phyloP scores from a whole-genome alignment of 768 basidiomycete species.

The Cubamyces lactineus region DNA sequence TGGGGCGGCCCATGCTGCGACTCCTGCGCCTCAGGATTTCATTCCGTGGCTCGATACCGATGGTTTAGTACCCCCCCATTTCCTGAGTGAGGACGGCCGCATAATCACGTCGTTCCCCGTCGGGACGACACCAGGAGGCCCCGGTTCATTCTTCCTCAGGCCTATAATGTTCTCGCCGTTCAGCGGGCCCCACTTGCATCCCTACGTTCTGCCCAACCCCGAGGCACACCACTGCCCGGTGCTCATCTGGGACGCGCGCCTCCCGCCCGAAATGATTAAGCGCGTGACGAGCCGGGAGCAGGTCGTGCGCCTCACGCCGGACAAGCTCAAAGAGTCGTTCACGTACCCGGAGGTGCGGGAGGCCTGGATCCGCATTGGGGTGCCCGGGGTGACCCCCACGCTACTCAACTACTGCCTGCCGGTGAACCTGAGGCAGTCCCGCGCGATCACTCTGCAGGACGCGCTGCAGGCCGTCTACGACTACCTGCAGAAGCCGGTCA shows the following conservation, averaged over 20 bases:
- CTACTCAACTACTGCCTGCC: slow-evolving; percentile 47
- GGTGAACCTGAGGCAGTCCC: slow-evolving; percentile 38
- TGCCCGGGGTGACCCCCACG: slow-evolving; percentile 26
- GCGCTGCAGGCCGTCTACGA: slow-evolving; percentile 52
- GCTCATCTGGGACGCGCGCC: slow-evolving; percentile 42
- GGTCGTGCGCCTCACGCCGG: slow-evolving; percentile 25
- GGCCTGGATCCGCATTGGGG: slow-evolving; percentile 27
- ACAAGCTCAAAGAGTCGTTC: slow-evolving; percentile 25
- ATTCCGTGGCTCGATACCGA: not conserved
- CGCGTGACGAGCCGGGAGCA: slow-evolving; percentile 36
- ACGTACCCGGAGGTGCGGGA: slow-evolving; percentile 29
- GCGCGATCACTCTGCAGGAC: slow-evolving; percentile 45
- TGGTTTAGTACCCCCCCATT: too few relatives aligned
- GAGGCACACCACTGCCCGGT: slow-evolving; percentile 32
- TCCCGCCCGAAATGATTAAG: slow-evolving; percentile 37
- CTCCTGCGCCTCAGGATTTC: not conserved
- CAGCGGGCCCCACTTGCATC: slow-evolving; percentile 15
- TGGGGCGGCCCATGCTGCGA: not conserved
- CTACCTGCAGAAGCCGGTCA: slow-evolving; percentile 51
- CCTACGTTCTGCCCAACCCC: slow-evolving; percentile 38
- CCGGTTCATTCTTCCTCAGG: not conserved
- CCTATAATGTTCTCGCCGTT: not conserved
- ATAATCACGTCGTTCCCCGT: too few relatives aligned
- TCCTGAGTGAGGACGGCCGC: too few relatives aligned
- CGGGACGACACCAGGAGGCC: too few relatives aligned